A percentile compares a stretch with the other conserved stretches of the same genome.
These are phyloP conservation scores for Aristolochia fimbriata DNA, from an alignment of 164 flowering plant genomes.

Conservation along the genomic window DNA sequence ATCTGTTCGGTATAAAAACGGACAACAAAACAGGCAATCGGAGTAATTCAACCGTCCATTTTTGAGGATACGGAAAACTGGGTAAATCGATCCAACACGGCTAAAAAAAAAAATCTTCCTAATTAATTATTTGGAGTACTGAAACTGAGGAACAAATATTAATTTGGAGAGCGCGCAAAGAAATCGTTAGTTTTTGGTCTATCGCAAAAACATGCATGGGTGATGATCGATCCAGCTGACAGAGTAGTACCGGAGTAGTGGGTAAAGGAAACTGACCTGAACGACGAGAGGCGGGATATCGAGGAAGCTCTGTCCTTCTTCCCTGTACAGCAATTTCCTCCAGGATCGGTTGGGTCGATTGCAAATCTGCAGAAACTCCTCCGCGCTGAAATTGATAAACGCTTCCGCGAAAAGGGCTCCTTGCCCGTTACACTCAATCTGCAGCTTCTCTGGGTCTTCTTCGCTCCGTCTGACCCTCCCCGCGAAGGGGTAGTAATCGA, in stretches of 20 bases:
- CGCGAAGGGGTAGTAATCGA: constrained; percentile 85
- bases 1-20: not conserved
- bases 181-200: no score
- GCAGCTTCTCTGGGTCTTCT: constrained; percentile 48
- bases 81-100: no score
- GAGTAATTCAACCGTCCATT: not conserved
- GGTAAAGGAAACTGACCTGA: constrained; percentile 39
- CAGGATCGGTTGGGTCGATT: constrained; percentile 57
- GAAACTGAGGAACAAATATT: no score
- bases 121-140: no score
- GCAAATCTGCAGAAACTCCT: constrained; percentile 47
- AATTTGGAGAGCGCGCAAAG: no score
- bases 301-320: constrained; percentile 53
- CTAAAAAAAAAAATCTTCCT: no score
- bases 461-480: constrained; percentile 49
- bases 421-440: constrained; percentile 71
- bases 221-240: no score
- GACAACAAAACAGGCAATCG: not conserved
- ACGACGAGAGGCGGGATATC: constrained; percentile 74
- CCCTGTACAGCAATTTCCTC: constrained; percentile 69
- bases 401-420: constrained; percentile 87
- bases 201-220: no score
- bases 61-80: not conserved
- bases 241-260: no score
- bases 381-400: constrained; percentile 51